Percentiles rank a stretch among this genome's conserved stretches.
Evolutionary conservation across 192 early-diverging fungal species (phyloP).

Genomic region (Entomortierella lignicola): DNA sequence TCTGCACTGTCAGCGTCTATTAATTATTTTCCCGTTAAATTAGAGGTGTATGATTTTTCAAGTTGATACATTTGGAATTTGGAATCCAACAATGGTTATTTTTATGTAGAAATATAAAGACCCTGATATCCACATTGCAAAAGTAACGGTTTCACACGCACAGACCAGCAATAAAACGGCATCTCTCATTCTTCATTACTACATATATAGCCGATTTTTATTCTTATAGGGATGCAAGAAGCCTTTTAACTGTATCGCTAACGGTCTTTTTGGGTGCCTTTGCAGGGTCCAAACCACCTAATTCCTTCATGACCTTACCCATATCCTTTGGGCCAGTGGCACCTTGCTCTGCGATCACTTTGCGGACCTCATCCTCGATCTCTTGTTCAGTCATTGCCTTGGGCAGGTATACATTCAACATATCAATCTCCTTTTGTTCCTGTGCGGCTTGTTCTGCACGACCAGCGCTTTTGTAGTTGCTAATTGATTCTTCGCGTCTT

Average conservation of each 20-base stretch:
- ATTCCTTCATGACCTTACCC: slow-evolving; percentile 88
- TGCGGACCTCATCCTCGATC: slow-evolving; percentile 71
- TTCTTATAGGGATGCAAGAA: slow-evolving; percentile 58
- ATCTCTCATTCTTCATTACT: background rate
- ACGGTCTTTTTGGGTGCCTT: slow-evolving; percentile 82
- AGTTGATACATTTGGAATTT: slow-evolving; percentile 1
- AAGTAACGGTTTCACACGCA: background rate
- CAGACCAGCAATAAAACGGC: background rate
- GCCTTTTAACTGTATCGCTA: slow-evolving; percentile 78
- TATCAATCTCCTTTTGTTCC: slow-evolving; percentile 75
- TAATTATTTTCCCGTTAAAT: too few species aligned
- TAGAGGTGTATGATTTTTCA: too few species aligned
- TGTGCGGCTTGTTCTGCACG: slow-evolving; percentile 78
- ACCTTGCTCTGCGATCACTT: slow-evolving; percentile 64
- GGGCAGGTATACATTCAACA: slow-evolving; percentile 82
- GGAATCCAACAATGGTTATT: slow-evolving; percentile 7
- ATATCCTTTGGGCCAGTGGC: slow-evolving; percentile 77
- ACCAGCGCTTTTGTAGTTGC: slow-evolving; percentile 71
- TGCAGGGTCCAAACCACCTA: slow-evolving; percentile 71
- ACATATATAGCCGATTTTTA: too few species aligned
- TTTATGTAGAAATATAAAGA: too few species aligned
- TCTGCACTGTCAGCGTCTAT: background rate
- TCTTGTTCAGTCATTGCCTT: slow-evolving; percentile 79
- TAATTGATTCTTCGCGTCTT: slow-evolving; percentile 81
- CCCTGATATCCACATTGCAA: too few species aligned